Evolutionary conservation across 352 stramenopile genomes (phyloP), one percentile per base, ranked within the genome.

Genomic region (Pythium guiyangense): DNA sequence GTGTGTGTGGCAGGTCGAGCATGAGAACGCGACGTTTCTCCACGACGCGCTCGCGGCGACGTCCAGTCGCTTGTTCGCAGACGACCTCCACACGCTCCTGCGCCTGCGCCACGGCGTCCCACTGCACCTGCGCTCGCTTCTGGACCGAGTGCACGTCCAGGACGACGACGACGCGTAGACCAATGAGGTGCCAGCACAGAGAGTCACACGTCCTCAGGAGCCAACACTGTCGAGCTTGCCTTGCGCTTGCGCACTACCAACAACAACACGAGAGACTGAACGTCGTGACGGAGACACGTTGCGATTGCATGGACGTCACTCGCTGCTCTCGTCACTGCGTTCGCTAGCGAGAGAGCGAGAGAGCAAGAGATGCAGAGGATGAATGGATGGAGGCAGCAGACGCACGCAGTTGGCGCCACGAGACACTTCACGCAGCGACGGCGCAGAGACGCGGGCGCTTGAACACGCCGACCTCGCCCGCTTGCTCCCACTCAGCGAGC

Each of bases 401-500:
- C 22, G 22, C 22, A 22, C 22, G 22, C 22, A 22, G 22, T 22
- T 22, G 22, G 22, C 22, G 22, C 22, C 22, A 22, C 22, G 22
- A 22, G 22, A 22, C 22, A 22, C 22, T 22, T 86, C 62, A 92
- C n/a, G 79, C 81, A 2, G 79, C 77, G 22, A 83, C 67, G 20
- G 73, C 77, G 31, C 84, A 82, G 17, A 77, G 44, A 0, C 68
- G 59, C 22, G 74, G 64, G 12, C 84, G 84, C 62, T 89, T 89
- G 62, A 86, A 94, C 50, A 94, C 80, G 14, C 84, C 84, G 1
- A 78, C 60, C 48, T 91, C 69, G 15, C 81, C 81, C 0, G 71
- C 73, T 27, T 87, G 78, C 52, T 94, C 79, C 84, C 84, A 94
- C 48, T 74, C 77, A 11, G 65, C 77, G 20, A 88, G 64, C 47